Conservation (phyloP, 345 rosid species). For the Clausena lansium region DNA sequence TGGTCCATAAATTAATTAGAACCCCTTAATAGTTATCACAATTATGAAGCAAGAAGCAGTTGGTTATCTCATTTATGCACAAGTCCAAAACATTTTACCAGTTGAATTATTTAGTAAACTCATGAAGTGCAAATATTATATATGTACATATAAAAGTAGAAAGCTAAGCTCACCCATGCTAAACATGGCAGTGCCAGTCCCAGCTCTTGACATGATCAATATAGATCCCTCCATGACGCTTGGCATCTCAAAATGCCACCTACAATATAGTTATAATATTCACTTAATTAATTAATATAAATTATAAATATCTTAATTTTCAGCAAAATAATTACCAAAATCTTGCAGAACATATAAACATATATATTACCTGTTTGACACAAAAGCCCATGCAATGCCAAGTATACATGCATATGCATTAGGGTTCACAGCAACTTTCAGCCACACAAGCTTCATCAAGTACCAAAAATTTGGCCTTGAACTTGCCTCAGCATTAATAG, state of each 20-base stretch:
- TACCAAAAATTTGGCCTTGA: slow-evolving; percentile 33
- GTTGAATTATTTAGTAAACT: too few species aligned
- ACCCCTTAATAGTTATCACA: too few species aligned
- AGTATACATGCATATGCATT: slow-evolving; percentile 67
- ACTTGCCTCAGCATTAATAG: neutral
- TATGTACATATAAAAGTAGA: neutral
- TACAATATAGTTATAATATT: slow-evolving; percentile 13
- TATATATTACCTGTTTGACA: slow-evolving; percentile 53
- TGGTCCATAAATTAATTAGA: too few species aligned
- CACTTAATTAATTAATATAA: neutral
- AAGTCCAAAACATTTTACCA: too few species aligned
- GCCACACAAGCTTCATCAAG: slow-evolving; percentile 51
- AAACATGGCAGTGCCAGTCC: slow-evolving; percentile 95
- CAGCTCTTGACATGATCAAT: slow-evolving; percentile 82
- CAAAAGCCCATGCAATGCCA: slow-evolving; percentile 72
- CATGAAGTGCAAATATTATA: too few species aligned
- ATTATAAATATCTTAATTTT: neutral
- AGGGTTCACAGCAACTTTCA: slow-evolving; percentile 64
- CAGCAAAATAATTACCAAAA: neutral
- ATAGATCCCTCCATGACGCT: slow-evolving; percentile 72
- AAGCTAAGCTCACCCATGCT: slow-evolving; percentile 60
- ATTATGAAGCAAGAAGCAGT: too few species aligned
- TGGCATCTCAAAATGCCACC: slow-evolving; percentile 88
- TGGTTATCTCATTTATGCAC: too few species aligned
- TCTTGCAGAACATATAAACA: neutral